Percentiles rank a stretch among this genome's conserved stretches.
These are phyloP conservation scores for Neoboletus magnificus DNA, from an alignment of 768 basidiomycete species.

Conservation along the genomic window DNA sequence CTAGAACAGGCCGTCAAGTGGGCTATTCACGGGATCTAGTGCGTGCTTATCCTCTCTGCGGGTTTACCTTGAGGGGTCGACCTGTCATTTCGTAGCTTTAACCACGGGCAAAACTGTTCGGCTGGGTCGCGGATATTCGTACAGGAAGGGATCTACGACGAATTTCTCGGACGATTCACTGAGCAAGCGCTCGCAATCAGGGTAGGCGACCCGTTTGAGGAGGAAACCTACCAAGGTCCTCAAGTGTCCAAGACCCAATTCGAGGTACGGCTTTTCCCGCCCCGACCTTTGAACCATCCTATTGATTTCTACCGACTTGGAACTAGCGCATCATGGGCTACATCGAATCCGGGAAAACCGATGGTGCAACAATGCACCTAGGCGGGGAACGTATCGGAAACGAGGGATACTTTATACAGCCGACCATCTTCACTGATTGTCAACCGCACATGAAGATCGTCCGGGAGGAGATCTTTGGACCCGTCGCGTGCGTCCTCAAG, in stretches of 20 bases:
- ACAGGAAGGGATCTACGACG: slow-evolving; percentile 2
- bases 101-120: slow-evolving; percentile 9
- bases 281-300: neutral
- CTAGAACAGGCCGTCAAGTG: slow-evolving; percentile 13
- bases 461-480: slow-evolving; percentile 10
- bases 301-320: neutral
- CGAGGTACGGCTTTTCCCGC: neutral
- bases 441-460: slow-evolving; percentile 12
- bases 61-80: neutral
- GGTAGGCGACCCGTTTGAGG: slow-evolving; percentile 5
- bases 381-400: slow-evolving; percentile 3
- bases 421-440: slow-evolving; percentile 9
- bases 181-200: slow-evolving; percentile 6
- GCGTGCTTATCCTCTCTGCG: neutral
- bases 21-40: slow-evolving; percentile 10
- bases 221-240: slow-evolving; percentile 7
- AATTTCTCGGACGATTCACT: slow-evolving; percentile 1
- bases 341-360: slow-evolving; percentile 6
- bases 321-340: slow-evolving; percentile 11
- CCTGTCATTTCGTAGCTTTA: neutral
- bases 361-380: slow-evolving; percentile 1
- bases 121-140: slow-evolving; percentile 12
- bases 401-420: slow-evolving; percentile 10
- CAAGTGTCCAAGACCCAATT: slow-evolving; percentile 12
- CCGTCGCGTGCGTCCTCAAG: slow-evolving; percentile 8